Conservation (phyloP, 768 basidiomycete genomes). For the Lentinus brumalis region DNA sequence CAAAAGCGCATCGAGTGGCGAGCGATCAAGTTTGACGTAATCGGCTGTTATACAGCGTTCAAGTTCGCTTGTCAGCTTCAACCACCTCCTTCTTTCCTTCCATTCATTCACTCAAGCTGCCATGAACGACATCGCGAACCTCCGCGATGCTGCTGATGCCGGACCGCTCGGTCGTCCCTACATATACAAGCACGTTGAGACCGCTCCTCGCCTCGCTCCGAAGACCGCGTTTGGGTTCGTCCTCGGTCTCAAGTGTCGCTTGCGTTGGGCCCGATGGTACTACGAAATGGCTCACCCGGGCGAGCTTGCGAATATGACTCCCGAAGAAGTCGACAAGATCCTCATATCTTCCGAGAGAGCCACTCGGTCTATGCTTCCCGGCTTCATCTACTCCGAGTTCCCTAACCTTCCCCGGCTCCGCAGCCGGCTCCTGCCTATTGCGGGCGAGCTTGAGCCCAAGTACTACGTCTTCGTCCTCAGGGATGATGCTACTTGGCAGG, state of each 20-base stretch:
- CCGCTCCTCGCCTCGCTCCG: not conserved
- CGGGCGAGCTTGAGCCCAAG: not conserved
- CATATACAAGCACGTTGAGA: not conserved
- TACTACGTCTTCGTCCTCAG: not conserved
- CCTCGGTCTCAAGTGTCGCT: not conserved
- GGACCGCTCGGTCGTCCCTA: not conserved
- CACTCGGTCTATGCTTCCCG: not conserved
- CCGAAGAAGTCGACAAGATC: not conserved
- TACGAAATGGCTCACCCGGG: not conserved
- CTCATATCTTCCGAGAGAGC: not conserved
- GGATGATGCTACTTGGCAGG: not conserved
- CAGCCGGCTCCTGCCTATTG: not conserved
- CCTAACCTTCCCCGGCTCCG: not conserved
- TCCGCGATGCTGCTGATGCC: not conserved
- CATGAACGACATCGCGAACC: too few species aligned
- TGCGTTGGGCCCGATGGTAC: not conserved
- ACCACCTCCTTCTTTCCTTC: too few species aligned
- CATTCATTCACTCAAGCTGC: too few species aligned
- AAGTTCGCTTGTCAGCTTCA: too few species aligned
- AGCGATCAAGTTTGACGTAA: too few species aligned
- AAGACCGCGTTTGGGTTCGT: not conserved
- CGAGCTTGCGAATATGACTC: not conserved
- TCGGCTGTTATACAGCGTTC: too few species aligned
- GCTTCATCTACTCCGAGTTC: not conserved
- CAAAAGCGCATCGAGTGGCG: too few species aligned